These are phyloP conservation scores for Botryococcus braunii DNA, from an alignment of 163 green algal genomes.

Conservation along the genomic window DNA sequence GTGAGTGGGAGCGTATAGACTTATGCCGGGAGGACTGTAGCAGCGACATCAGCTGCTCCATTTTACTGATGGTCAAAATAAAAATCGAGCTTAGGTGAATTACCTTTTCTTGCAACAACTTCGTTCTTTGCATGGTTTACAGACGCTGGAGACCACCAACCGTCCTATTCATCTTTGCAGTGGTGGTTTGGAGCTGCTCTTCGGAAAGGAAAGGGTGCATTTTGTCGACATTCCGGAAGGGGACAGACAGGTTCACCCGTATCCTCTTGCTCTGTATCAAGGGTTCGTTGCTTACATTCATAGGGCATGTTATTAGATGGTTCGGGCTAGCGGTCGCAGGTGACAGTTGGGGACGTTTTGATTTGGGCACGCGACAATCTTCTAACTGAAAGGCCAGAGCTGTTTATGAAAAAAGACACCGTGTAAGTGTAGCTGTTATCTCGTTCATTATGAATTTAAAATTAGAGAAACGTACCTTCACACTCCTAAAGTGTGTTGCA, in stretches of 20 bases:
- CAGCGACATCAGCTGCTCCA: no score
- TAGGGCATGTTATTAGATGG: neutral
- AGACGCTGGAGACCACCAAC: neutral
- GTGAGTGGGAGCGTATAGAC: no score
- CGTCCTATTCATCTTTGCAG: slow-evolving; percentile 29
- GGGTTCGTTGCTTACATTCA: neutral
- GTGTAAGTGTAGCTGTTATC: slow-evolving; percentile 47
- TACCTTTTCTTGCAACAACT: neutral
- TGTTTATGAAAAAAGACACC: slow-evolving; percentile 77
- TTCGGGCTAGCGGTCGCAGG: slow-evolving; percentile 16
- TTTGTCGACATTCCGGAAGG: slow-evolving; percentile 40
- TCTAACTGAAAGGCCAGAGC: slow-evolving; percentile 70
- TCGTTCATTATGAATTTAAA: neutral
- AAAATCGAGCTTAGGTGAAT: slow-evolving; percentile 37
- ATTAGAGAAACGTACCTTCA: neutral
- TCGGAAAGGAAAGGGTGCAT: slow-evolving; percentile 57
- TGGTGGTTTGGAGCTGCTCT: slow-evolving; percentile 76
- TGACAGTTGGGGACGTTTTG: slow-evolving; percentile 56
- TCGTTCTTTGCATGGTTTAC: neutral
- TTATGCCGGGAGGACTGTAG: no score
- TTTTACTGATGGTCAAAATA: no score
- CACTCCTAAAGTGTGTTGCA: no score
- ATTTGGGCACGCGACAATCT: slow-evolving; percentile 62
- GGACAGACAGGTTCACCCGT: neutral
- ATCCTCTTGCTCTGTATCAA: neutral